Evolutionary conservation across 2,329 filamentous ascomycete species (phyloP).

Genomic region (Acrocalymma vagum): DNA sequence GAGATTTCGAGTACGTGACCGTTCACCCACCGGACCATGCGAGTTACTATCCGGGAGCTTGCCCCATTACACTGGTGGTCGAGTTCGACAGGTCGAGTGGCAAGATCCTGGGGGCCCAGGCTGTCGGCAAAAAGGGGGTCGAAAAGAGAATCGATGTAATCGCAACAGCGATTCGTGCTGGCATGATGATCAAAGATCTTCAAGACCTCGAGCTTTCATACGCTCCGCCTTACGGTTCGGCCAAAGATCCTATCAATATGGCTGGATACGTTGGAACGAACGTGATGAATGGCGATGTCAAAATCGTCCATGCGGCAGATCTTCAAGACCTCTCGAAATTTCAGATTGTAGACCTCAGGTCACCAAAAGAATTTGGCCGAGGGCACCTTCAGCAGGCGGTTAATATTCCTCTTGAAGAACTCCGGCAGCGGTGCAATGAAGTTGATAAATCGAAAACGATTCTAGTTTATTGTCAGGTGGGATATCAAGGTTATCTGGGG

Average conservation of each 20-base stretch:
- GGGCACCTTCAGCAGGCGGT: constrained; percentile 5
- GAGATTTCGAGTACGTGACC: constrained; percentile 23
- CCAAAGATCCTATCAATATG: constrained; percentile 39
- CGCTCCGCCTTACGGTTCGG: constrained; percentile 32
- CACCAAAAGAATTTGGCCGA: constrained; percentile 1
- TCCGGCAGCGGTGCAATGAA: constrained; percentile 10
- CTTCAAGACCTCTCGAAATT: constrained; percentile 5
- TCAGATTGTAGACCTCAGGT: constrained; percentile 13
- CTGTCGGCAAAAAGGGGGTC: constrained; percentile 18
- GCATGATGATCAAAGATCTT: constrained; percentile 34
- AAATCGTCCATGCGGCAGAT: constrained; percentile 27
- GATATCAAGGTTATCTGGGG: constrained; percentile 16
- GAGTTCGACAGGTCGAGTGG: constrained; percentile 23
- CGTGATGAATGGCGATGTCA: constrained; percentile 28
- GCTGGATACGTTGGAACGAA: constrained; percentile 35
- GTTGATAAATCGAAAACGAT: constrained; percentile 21
- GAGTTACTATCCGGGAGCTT: constrained; percentile 30
- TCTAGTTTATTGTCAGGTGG: constrained; percentile 30
- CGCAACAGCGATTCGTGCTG: constrained; percentile 26
- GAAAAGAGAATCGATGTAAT: constrained; percentile 35
- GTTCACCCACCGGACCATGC: constrained; percentile 36
- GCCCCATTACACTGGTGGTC: constrained; percentile 24
- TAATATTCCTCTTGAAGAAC: constrained; percentile 6
- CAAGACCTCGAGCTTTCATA: constrained; percentile 36
- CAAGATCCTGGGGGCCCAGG: constrained; percentile 29